Conservation (phyloP, 2,329 filamentous ascomycete genomes). For the Pseudocercospora fuligena region DNA sequence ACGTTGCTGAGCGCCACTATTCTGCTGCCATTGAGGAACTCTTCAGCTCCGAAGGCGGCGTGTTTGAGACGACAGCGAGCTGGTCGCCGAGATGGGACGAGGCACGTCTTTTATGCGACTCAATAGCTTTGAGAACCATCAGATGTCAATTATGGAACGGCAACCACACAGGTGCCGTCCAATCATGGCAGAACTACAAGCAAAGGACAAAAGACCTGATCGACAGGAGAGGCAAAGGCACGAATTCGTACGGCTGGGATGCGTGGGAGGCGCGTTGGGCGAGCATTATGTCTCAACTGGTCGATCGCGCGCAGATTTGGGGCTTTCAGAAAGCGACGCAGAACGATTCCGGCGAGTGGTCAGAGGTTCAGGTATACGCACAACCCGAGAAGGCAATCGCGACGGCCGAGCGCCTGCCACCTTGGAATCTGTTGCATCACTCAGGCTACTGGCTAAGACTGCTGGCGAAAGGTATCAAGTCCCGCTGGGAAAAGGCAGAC, state of each 20-base stretch:
- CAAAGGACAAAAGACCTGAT: slow-evolving; percentile 75
- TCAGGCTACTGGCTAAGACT: slow-evolving; percentile 66
- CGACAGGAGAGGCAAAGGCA: slow-evolving; percentile 82
- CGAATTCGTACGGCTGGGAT: slow-evolving; percentile 88
- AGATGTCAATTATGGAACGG: slow-evolving; percentile 82
- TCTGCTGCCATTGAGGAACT: slow-evolving; percentile 85
- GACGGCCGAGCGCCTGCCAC: slow-evolving; percentile 55
- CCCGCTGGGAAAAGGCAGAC: slow-evolving; percentile 56
- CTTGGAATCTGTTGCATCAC: slow-evolving; percentile 66
- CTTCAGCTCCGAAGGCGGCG: slow-evolving; percentile 70
- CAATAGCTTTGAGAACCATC: slow-evolving; percentile 78
- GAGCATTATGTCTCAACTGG: slow-evolving; percentile 63
- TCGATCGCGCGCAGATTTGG: slow-evolving; percentile 58
- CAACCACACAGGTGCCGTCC: slow-evolving; percentile 77
- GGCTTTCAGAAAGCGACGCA: slow-evolving; percentile 41
- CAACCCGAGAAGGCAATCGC: slow-evolving; percentile 58
- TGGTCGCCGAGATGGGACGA: slow-evolving; percentile 94
- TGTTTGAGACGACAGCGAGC: slow-evolving; percentile 85
- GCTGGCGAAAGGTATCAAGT: slow-evolving; percentile 57
- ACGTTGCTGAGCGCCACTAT: slow-evolving; percentile 82
- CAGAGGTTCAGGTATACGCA: slow-evolving; percentile 45
- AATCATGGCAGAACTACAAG: slow-evolving; percentile 79
- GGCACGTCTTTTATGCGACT: slow-evolving; percentile 83
- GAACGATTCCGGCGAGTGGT: slow-evolving; percentile 23
- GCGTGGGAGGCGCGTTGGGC: slow-evolving; percentile 86